phyloP scores from a whole-genome alignment of 2,329 filamentous ascomycete genomes.

The Sporothrix dimorphospora region DNA sequence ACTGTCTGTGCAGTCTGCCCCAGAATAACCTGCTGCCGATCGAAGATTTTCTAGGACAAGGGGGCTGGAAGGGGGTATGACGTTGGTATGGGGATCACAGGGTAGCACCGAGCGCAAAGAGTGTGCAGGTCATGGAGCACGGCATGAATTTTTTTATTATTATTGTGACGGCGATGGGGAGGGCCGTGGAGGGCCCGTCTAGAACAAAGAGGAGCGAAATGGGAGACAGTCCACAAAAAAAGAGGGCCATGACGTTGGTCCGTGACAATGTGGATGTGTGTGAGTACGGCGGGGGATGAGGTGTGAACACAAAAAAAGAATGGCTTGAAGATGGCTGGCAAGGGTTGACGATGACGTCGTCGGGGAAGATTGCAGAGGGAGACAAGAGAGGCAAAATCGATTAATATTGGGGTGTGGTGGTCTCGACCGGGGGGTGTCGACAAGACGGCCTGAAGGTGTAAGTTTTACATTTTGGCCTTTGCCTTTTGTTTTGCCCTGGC shows the following conservation, averaged over 20 bases:
- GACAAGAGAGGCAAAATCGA: neutral
- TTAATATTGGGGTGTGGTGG: neutral
- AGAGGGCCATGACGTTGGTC: slow-evolving; percentile 3
- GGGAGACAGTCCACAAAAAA: neutral
- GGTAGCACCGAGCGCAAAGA: neutral
- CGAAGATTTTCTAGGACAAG: neutral
- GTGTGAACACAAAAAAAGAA: neutral
- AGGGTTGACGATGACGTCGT: neutral
- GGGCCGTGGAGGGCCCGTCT: neutral
- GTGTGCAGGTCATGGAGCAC: slow-evolving; percentile 6
- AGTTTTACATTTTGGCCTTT: neutral
- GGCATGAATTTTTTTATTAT: neutral
- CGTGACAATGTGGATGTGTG: neutral
- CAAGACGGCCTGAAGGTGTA: neutral
- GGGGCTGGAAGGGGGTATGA: neutral
- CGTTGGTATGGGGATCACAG: neutral
- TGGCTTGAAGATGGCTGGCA: neutral
- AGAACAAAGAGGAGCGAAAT: neutral
- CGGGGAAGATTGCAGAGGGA: neutral
- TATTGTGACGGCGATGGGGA: neutral
- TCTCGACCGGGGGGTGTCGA: slow-evolving; percentile 3
- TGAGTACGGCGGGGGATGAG: neutral
- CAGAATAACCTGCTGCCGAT: neutral
- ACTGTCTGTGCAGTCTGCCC: neutral
- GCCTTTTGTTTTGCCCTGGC: neutral